phyloP scores from a whole-genome alignment of 306 rosid genomes.

The Heteromeles arbutifolia region DNA sequence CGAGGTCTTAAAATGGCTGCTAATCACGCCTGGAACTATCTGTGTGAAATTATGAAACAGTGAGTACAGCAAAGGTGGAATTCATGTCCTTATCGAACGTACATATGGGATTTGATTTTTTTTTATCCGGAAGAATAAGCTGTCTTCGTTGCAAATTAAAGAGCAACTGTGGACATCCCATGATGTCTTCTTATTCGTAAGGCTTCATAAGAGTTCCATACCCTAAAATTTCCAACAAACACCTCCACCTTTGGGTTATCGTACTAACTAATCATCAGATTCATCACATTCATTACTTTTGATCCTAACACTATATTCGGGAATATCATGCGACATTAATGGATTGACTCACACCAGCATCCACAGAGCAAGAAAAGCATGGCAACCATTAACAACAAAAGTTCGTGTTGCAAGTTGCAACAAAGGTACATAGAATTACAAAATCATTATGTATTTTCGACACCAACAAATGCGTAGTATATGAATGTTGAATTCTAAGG shows the following conservation, averaged over 20 bases:
- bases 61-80: not conserved
- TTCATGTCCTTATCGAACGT: not conserved
- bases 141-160: not conserved
- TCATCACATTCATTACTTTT: not conserved
- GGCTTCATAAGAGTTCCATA: not conserved
- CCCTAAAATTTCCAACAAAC: not conserved
- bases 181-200: not conserved
- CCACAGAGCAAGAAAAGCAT: not conserved
- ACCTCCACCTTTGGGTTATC: not conserved
- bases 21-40: not conserved
- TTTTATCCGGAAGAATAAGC: not conserved
- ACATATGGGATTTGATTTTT: not conserved
- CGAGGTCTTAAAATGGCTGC: not conserved
- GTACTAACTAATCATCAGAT: not conserved
- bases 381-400: not conserved
- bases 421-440: too few species aligned
- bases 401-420: not conserved
- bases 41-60: not conserved
- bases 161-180: not conserved
- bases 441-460: not conserved
- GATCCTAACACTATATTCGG: not conserved
- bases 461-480: not conserved
- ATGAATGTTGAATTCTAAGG: not conserved
- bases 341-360: not conserved
- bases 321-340: not conserved